Base-by-base conservation (phyloP, 2,329 filamentous ascomycete species). In the Botryosphaeria dothidea region DNA sequence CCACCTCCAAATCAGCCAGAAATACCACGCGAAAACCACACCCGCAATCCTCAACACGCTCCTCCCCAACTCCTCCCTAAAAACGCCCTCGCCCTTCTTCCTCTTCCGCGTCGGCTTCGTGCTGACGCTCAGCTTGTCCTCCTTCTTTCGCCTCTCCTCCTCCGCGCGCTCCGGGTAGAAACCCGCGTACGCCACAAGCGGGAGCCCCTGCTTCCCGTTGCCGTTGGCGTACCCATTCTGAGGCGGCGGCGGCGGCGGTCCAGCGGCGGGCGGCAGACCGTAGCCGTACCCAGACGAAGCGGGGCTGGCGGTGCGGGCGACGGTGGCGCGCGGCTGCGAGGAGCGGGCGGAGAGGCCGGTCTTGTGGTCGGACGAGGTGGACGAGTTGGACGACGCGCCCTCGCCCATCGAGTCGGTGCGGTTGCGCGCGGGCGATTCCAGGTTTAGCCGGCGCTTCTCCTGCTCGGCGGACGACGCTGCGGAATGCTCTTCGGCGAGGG, bases 1-100 rank as follows among this genome's bases (percentile, higher is more conserved):
- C 63, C 63, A 65, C n/a, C 34, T 34, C 52, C 85, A 87, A 65
- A 89, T 82, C 70, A 94, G 78, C 78, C 88, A 91, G 31, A 82
- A 81, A 82, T 91, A 95, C 74, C 88, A 88, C 15, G 80, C 68
- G 49, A 88, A 75, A 21, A 86, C 87, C 75, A 91, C 84, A 82
- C 85, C 86, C 5, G 82, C 82, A 3, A 93, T 88, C 54, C 85
- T 81, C 79, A 85, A 87, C 19, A 88, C 71, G 49, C 85, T 88
- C 8, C 81, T 84, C 77, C 82, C 83, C 41, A 92, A 77, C 74
- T 94, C 90, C 27, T 82, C 80, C 34, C 80, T 74, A 5, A 90
- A 83, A 4, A 86, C 73, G 1, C 75, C 74, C 2, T 84, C 63
- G 0, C 67, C 74, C 23, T 75, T 80, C 58, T 78, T 73, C 65